A percentile compares a stretch with the other conserved stretches of the same genome.
Evolutionary conservation across 2,329 filamentous ascomycete species (phyloP).

Genomic region (Blumeriella jaapii): DNA sequence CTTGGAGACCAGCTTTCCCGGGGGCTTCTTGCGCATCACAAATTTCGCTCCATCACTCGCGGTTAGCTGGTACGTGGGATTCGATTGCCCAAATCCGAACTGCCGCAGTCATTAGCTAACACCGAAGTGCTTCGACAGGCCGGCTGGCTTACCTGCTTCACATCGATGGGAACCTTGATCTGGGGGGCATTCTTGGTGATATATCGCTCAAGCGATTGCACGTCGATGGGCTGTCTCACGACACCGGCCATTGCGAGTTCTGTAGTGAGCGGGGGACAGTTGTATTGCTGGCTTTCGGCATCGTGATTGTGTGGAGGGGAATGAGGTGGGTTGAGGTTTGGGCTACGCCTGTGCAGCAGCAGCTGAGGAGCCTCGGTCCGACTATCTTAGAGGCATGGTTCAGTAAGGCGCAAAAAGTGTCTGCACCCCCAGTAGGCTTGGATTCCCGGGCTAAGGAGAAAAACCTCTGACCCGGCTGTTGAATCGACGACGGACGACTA

Average conservation of each 20-base stretch:
- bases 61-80: conserved; percentile 89
- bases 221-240: conserved; percentile 83
- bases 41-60: conserved; percentile 57
- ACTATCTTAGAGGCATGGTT: too few relatives aligned
- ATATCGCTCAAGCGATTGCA: conserved; percentile 67
- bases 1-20: conserved; percentile 84
- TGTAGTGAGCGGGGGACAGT: neutral
- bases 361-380: neutral
- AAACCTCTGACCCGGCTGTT: too few relatives aligned
- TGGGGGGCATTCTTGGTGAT: conserved; percentile 67
- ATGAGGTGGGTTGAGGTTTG: neutral
- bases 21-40: conserved; percentile 95
- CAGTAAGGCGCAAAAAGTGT: too few relatives aligned
- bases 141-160: conserved; percentile 74
- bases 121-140: too few relatives aligned
- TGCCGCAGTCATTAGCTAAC: conserved; percentile 31
- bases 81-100: conserved; percentile 97
- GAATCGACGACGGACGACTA: too few relatives aligned
- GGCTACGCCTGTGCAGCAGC: too few relatives aligned
- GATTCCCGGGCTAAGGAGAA: too few relatives aligned
- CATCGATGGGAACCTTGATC: conserved; percentile 69
- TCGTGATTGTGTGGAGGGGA: neutral
- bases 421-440: too few relatives aligned
- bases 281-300: neutral
- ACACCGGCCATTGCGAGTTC: conserved; percentile 59